A percentile compares a stretch with the other conserved stretches of the same genome.
These are phyloP conservation scores for Globisporangium paddicum DNA, from an alignment of 352 stramenopile genomes.

Conservation along the genomic window DNA sequence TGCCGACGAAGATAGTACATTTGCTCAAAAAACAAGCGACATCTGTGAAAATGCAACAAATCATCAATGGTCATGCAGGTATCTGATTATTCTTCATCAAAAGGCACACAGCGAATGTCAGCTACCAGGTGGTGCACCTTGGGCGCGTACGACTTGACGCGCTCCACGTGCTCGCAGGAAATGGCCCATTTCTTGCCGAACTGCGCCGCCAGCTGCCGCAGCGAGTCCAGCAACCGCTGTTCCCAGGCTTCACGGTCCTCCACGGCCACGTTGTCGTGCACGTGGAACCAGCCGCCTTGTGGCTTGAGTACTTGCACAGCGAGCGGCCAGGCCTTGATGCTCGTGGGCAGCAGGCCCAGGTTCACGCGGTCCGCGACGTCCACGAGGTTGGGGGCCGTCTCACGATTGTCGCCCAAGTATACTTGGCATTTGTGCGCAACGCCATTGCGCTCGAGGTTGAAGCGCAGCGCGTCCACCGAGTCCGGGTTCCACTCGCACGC, in stretches of 20 bases:
- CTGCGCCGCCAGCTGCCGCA: constrained; percentile 38
- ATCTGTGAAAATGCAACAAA: constrained; percentile 28
- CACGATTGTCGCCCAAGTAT: constrained; percentile 89
- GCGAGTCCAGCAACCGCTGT: constrained; percentile 46
- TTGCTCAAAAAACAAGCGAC: constrained; percentile 51
- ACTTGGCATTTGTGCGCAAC: constrained; percentile 76
- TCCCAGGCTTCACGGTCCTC: constrained; percentile 81
- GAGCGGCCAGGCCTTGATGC: constrained; percentile 91
- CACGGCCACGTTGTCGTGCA: constrained; percentile 94
- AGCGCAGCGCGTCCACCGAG: constrained; percentile 85
- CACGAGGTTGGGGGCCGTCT: constrained; percentile 60
- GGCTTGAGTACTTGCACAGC: constrained; percentile 90
- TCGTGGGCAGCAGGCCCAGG: constrained; percentile 92
- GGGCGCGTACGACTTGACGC: constrained; percentile 91
- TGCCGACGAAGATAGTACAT: constrained; percentile 27
- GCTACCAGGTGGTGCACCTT: constrained; percentile 89
- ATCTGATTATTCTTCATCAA: neutral
- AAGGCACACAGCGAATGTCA: constrained; percentile 55
- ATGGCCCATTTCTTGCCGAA: constrained; percentile 64
- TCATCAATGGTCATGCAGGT: constrained; percentile 16
- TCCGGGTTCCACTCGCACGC: constrained; percentile 96
- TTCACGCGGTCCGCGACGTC: constrained; percentile 92
- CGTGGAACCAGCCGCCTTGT: constrained; percentile 91
- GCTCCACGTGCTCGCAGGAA: constrained; percentile 82
- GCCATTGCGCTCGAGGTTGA: constrained; percentile 92